Evolutionary conservation across 2,329 filamentous ascomycete species (phyloP).

Genomic region (Aspergillus fumigatiaffinis): DNA sequence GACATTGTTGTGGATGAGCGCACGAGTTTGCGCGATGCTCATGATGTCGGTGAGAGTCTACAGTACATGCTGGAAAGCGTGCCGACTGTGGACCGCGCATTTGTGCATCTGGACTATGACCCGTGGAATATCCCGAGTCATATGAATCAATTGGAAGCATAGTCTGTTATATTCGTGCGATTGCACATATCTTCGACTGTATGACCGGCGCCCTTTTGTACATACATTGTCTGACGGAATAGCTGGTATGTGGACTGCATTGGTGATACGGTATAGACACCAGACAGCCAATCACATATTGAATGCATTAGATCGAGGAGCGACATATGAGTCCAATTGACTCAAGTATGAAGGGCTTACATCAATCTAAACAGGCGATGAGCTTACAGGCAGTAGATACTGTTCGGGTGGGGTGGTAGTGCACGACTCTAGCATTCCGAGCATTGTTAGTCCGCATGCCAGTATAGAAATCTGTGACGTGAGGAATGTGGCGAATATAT

Average conservation of each 20-base stretch:
- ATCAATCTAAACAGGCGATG: neutral
- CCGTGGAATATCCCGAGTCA: slow-evolving; percentile 43
- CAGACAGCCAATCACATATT: neutral
- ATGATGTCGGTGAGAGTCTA: slow-evolving; percentile 58
- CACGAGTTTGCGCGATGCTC: slow-evolving; percentile 53
- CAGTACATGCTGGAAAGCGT: slow-evolving; percentile 59
- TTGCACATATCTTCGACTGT: neutral
- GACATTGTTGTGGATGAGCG: slow-evolving; percentile 59
- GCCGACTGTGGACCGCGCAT: slow-evolving; percentile 42
- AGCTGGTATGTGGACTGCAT: neutral
- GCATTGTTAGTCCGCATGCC: neutral
- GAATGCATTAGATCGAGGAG: neutral
- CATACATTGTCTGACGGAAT: neutral
- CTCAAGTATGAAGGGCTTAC: neutral
- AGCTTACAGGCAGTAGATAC: no score
- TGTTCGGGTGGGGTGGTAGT: no score
- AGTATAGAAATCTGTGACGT: neutral
- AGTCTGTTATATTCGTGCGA: neutral
- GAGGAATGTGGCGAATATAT: neutral
- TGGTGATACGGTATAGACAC: no score
- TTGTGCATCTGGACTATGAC: slow-evolving; percentile 49
- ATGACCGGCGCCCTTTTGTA: neutral
- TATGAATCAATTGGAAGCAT: slow-evolving; percentile 28
- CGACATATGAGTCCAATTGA: neutral
- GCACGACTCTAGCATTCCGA: neutral